These are phyloP conservation scores for Penicillium chermesinum DNA, from an alignment of 495 filamentous ascomycete species.

Conservation along the genomic window DNA sequence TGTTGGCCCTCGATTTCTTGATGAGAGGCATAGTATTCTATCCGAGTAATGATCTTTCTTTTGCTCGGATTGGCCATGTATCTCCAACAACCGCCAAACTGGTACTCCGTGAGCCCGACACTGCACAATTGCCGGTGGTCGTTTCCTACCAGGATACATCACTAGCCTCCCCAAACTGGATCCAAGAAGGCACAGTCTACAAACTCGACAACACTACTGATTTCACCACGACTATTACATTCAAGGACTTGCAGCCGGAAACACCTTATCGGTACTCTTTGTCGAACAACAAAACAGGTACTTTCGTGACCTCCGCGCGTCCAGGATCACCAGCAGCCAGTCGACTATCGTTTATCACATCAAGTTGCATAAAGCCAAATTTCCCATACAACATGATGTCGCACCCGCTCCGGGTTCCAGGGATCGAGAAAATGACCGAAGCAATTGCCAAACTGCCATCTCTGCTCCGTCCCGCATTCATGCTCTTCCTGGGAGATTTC, in stretches of 20 bases:
- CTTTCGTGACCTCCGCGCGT: slow-evolving; percentile 67
- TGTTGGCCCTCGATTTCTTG: slow-evolving; percentile 67
- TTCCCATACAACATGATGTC: slow-evolving; percentile 81
- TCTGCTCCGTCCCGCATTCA: slow-evolving; percentile 64
- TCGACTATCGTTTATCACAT: slow-evolving; percentile 81
- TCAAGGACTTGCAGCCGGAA: slow-evolving; percentile 51
- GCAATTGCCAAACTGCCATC: slow-evolving; percentile 56
- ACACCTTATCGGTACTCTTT: slow-evolving; percentile 75
- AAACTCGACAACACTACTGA: slow-evolving; percentile 71
- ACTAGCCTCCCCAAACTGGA: slow-evolving; percentile 47
- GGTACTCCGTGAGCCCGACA: slow-evolving; percentile 77
- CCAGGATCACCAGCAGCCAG: slow-evolving; percentile 55
- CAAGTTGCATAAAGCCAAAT: slow-evolving; percentile 83
- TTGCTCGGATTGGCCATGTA: slow-evolving; percentile 80
- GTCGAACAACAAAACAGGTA: slow-evolving; percentile 77
- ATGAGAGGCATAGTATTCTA: slow-evolving; percentile 63
- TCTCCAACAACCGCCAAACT: slow-evolving; percentile 75
- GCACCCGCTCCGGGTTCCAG: slow-evolving; percentile 76
- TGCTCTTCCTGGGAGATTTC: slow-evolving; percentile 98
- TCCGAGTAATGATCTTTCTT: slow-evolving; percentile 68
- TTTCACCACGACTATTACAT: slow-evolving; percentile 62
- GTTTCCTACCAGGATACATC: slow-evolving; percentile 53
- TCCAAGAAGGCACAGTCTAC: slow-evolving; percentile 56
- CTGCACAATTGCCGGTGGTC: slow-evolving; percentile 64
- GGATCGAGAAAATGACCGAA: slow-evolving; percentile 59